Conservation (phyloP, 495 filamentous ascomycete species). For the Podospora comata region DNA sequence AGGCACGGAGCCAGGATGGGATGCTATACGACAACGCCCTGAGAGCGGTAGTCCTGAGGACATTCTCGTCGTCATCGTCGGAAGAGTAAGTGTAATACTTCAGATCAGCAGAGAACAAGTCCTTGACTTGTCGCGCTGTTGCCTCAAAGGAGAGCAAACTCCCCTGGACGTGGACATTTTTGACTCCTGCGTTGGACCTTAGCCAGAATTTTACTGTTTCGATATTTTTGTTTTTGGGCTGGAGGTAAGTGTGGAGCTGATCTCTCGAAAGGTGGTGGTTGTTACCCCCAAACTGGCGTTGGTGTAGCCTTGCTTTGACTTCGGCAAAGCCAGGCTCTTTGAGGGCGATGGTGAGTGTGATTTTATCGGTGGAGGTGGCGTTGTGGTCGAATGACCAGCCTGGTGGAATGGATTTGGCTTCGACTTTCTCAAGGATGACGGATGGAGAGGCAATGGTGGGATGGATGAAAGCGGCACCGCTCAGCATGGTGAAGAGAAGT, state of each 20-base stretch:
- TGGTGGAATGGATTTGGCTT: conserved; percentile 17
- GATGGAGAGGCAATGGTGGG: conserved; percentile 17
- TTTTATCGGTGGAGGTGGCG: conserved; percentile 27
- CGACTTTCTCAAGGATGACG: conserved; percentile 25
- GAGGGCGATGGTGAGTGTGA: conserved; percentile 36
- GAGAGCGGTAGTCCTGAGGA: conserved; percentile 21
- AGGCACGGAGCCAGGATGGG: conserved; percentile 39
- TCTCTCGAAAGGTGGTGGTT: conserved; percentile 31
- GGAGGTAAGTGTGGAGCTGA: conserved; percentile 31
- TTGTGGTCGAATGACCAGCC: conserved; percentile 27
- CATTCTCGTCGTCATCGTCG: conserved; percentile 2
- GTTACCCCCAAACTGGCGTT: conserved; percentile 14
- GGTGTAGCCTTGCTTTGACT: conserved; percentile 32
- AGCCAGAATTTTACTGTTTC: conserved; percentile 38
- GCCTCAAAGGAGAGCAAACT: conserved; percentile 36
- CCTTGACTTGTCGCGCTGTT: conserved; percentile 33
- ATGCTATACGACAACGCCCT: conserved; percentile 47
- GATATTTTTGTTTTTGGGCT: conserved; percentile 22
- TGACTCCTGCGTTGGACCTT: conserved; percentile 27
- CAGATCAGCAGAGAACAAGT: conserved; percentile 39
- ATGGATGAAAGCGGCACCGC: conserved; percentile 19
- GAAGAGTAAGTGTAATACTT: conserved; percentile 35
- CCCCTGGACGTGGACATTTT: conserved; percentile 25
- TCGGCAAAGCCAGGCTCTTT: conserved; percentile 37
- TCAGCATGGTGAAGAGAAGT: conserved; percentile 17